Evolutionary conservation across 1,139 yeast species (phyloP).

Genomic region (Meyerozyma sp.): DNA sequence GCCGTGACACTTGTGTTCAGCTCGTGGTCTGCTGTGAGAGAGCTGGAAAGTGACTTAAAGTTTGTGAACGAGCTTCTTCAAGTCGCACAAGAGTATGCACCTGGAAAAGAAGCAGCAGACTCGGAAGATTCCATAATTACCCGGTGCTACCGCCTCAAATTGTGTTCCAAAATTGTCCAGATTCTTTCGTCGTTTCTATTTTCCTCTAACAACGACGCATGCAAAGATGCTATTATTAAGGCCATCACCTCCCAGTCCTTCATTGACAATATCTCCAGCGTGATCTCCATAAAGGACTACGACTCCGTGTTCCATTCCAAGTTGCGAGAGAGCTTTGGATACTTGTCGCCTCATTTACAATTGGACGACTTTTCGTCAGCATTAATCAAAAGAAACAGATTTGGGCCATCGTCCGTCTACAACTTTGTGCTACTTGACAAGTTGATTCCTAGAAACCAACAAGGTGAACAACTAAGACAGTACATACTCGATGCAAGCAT

Average conservation of each 20-base stretch:
- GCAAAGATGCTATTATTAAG: slow-evolving; percentile 37
- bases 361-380: slow-evolving; percentile 54
- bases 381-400: slow-evolving; percentile 40
- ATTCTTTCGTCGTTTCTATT: slow-evolving; percentile 69
- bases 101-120: slow-evolving; percentile 15
- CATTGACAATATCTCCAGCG: slow-evolving; percentile 22
- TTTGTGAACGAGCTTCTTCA: slow-evolving; percentile 45
- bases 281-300: slow-evolving; percentile 26
- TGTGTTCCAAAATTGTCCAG: slow-evolving; percentile 66
- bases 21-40: slow-evolving; percentile 61
- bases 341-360: slow-evolving; percentile 41
- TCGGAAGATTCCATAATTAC: slow-evolving; percentile 19
- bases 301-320: slow-evolving; percentile 39
- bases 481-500: slow-evolving; percentile 58
- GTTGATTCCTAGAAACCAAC: slow-evolving; percentile 39
- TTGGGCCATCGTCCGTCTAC: slow-evolving; percentile 52
- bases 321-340: slow-evolving; percentile 39
- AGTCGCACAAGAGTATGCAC: slow-evolving; percentile 13
- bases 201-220: slow-evolving; percentile 43
- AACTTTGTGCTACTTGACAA: slow-evolving; percentile 61
- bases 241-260: slow-evolving; percentile 37
- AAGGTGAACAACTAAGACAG: slow-evolving; percentile 48
- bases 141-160: slow-evolving; percentile 51
- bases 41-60: slow-evolving; percentile 40
- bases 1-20: slow-evolving; percentile 63